Evolutionary conservation across 2,329 filamentous ascomycete species (phyloP).

Genomic region (Paecilomyces fulvus): DNA sequence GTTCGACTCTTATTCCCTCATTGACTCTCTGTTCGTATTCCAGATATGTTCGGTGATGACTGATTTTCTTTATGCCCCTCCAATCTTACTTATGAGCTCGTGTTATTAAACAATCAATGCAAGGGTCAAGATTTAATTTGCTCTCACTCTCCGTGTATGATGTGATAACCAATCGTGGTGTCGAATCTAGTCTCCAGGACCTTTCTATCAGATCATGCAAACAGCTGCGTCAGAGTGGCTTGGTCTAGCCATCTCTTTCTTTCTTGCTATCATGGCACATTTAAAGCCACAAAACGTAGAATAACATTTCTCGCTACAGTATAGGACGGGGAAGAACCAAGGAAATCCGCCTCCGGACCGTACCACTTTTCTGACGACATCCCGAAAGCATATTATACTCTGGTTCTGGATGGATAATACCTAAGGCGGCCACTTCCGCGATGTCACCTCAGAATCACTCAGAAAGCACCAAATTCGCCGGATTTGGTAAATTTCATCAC

Average conservation of each 20-base stretch:
- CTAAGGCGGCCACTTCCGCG: neutral
- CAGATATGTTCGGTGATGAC: neutral
- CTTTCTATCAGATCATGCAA: neutral
- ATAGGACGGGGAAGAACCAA: neutral
- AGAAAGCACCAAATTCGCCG: neutral
- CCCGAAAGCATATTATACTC: neutral
- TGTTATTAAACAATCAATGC: neutral
- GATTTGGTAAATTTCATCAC: neutral
- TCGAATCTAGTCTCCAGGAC: neutral
- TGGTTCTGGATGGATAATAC: neutral
- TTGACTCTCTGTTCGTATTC: neutral
- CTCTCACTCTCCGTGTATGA: neutral
- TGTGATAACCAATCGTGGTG: neutral
- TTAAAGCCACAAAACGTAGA: neutral
- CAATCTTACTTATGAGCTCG: neutral
- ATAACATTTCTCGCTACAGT: neutral
- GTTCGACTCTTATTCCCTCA: neutral
- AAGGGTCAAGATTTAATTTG: neutral
- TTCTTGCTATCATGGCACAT: neutral
- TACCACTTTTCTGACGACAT: neutral
- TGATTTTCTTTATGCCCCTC: neutral
- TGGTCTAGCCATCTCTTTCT: neutral
- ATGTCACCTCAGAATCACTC: neutral
- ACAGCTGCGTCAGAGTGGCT: neutral
- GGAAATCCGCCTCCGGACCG: neutral